Evolutionary conservation across 176 grass and related monocot genomes (phyloP), one percentile per base, ranked within the genome.

Genomic region (Raddia guianensis): DNA sequence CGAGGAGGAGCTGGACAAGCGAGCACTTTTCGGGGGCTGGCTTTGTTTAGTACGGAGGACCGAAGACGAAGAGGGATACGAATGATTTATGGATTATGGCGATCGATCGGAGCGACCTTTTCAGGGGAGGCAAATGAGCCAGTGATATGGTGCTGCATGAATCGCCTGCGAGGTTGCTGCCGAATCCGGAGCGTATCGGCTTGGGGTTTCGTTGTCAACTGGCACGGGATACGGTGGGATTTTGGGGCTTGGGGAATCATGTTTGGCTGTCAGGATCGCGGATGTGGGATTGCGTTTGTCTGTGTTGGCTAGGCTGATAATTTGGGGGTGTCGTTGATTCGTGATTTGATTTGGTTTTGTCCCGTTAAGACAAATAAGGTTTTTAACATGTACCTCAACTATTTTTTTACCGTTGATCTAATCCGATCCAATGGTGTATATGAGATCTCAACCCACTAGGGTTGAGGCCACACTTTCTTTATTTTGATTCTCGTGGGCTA

Each of bases 1-100:
- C 37, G 37, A 40, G 37, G 37, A 40, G 37, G 48, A 78, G 62
- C 35, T 49, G 61, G 84, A 80, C 75, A 79, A 79, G 16, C 19
- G 57, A 79, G 8, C 75, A 21, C 75, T 85, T 79, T 85, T 66
- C 56, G 48, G 66, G 83, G 2, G 19, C 52, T 32, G 70, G 6
- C 7, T 6, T 56, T 56, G 6, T 8, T 8, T 3, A 56, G 53
- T 56, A 15, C 53, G 2, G 53, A 56, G 53, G 61, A 6, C 3
- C 3, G 20, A 63, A 0, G 59, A 13, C 0, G 60, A 63, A 4
- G 15, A 27, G 27, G 27, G 27, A 27, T 6, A 35, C 27, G 27
- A 27, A 27, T 27, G 7, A 49, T 45, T 27, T 19, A 27, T 12
- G 43, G 54, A 60, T 49, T n/a, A 34, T n/a, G 42, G 55, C 10